A percentile compares a stretch with the other conserved stretches of the same genome.
These are phyloP conservation scores for Xanthoconium separans DNA, from an alignment of 1,284 basidiomycete genomes.

Conservation along the genomic window DNA sequence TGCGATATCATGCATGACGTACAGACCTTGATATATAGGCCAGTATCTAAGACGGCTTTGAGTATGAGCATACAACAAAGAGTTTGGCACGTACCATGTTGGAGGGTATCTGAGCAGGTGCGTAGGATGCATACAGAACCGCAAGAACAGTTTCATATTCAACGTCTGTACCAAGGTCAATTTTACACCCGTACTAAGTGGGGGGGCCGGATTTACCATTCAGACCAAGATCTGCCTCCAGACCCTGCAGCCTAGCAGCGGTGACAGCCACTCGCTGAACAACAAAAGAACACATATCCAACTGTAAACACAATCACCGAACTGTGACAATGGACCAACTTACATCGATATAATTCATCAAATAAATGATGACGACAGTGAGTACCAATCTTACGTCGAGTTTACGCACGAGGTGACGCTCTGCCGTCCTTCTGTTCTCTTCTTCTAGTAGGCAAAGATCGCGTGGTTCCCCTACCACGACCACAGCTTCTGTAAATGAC, in stretches of 20 bases:
- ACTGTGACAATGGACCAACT: slow-evolving; percentile 17
- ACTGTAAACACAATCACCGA: not conserved
- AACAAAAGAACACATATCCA: too few species aligned
- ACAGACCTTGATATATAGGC: slow-evolving; percentile 50
- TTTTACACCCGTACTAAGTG: not conserved
- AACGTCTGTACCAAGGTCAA: slow-evolving; percentile 41
- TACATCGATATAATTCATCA: slow-evolving; percentile 73
- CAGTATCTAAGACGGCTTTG: slow-evolving; percentile 39
- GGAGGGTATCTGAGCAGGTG: slow-evolving; percentile 62
- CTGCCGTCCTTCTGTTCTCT: slow-evolving; percentile 25
- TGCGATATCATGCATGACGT: not conserved
- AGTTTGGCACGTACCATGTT: slow-evolving; percentile 50
- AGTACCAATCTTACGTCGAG: slow-evolving; percentile 60
- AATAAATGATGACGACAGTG: slow-evolving; percentile 58
- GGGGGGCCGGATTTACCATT: slow-evolving; percentile 35
- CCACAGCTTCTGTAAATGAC: slow-evolving; percentile 6
- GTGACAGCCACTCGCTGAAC: slow-evolving; percentile 58
- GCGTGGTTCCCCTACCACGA: not conserved
- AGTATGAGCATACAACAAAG: not conserved
- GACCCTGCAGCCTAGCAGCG: slow-evolving; percentile 58
- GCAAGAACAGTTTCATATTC: slow-evolving; percentile 60
- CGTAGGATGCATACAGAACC: slow-evolving; percentile 59
- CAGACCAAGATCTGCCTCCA: slow-evolving; percentile 55
- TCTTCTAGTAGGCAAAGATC: slow-evolving; percentile 6
- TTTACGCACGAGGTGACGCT: slow-evolving; percentile 47